Base-by-base conservation (phyloP, 1,284 basidiomycete genomes). In the Pyrrhoderma lamaoense region DNA sequence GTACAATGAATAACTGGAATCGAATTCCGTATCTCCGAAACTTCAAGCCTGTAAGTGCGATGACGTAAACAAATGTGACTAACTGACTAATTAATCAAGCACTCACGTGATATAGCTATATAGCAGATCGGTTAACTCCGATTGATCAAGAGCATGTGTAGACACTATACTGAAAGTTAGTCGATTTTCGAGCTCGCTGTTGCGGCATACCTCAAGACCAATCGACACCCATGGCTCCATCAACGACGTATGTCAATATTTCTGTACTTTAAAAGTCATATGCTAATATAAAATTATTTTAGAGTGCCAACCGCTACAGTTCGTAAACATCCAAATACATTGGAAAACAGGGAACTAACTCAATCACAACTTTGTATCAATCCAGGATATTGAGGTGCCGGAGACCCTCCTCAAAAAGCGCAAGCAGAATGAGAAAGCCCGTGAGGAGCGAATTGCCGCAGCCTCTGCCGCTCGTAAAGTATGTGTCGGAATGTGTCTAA, bases 401-500 rank as follows among this genome's bases (percentile, higher is more conserved):
- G 93, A 96, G 84, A 96, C 93, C 67, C 84, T 96, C 76, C 90
- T 97, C 77, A 96, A 96, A 82, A 99, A 98, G 82, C 84, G 96
- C 75, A 95, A 96, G 79, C 86, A 93, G 73, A 96, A 88, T 68
- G 93, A 94, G 77, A 96, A 97, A 82, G 88, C 88, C 59, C 83
- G 93, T 64, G 93, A 97, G 79, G 94, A 97, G 71, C 93, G 91
- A 68, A 77, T 94, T 64, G 82, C 80, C 60, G 89, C 90, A 60
- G 89, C 90, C 35, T 70, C 77, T 48, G 89, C 89, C 66, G 89
- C 90, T 63, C 89, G 89, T 69, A 98, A 97, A 89, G 95, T 98
- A 69, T 67, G 85, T 64, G 11, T 31, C n/a, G n/a, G n/a, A n/a
- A n/a, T n/a, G n/a, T n/a, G n/a, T n/a, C n/a, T 14, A 42, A 9